Percentiles rank a stretch among this genome's conserved stretches.
Conservation (phyloP, 305 asterid species). For the Nicotiana rustica region DNA sequence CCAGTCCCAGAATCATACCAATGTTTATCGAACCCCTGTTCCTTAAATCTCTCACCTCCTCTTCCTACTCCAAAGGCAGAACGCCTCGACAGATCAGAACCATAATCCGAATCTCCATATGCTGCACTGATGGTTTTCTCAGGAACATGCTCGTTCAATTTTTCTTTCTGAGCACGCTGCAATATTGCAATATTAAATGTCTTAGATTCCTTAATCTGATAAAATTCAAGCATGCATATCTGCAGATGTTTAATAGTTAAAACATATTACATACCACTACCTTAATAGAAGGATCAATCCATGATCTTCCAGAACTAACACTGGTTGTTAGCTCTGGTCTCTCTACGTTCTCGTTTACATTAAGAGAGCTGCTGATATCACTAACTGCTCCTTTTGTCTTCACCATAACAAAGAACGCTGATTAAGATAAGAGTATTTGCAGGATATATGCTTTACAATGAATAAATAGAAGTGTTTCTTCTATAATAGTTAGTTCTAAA, state of each 20-base stretch:
- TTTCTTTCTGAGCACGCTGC: slow-evolving; percentile 62
- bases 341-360: slow-evolving; percentile 61
- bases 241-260: slow-evolving; percentile 26
- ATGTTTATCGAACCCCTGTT: slow-evolving; percentile 63
- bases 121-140: slow-evolving; percentile 50
- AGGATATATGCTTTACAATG: slow-evolving; percentile 22
- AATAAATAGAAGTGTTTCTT: background rate
- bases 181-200: slow-evolving; percentile 40
- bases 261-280: slow-evolving; percentile 36
- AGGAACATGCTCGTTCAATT: slow-evolving; percentile 55
- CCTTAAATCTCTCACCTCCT: slow-evolving; percentile 57
- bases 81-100: slow-evolving; percentile 57
- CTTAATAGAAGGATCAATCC: slow-evolving; percentile 72
- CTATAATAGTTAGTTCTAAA: background rate
- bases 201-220: slow-evolving; percentile 31
- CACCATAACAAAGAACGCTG: slow-evolving; percentile 45
- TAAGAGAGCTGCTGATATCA: slow-evolving; percentile 52
- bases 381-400: slow-evolving; percentile 65
- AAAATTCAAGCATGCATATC: slow-evolving; percentile 30
- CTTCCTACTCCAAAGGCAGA: slow-evolving; percentile 58
- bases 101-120: slow-evolving; percentile 63
- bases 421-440: slow-evolving; percentile 20
- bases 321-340: slow-evolving; percentile 61
- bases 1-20: slow-evolving; percentile 67
- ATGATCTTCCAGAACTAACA: slow-evolving; percentile 60